Base-by-base conservation (phyloP, 768 basidiomycete species). In the Cytidiella melzeri region DNA sequence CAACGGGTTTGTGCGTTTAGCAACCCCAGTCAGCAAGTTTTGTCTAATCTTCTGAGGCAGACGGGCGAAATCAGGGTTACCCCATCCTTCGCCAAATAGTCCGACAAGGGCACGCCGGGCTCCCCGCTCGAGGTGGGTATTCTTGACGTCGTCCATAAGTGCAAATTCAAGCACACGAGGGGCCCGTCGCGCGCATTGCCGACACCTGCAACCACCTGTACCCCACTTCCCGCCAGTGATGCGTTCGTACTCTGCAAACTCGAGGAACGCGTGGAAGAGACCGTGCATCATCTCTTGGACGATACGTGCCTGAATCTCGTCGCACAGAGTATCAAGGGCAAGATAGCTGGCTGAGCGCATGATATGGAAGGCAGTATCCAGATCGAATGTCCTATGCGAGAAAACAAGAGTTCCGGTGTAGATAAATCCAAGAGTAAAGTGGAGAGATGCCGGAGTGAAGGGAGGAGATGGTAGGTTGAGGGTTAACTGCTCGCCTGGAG, bases 401-500 rank as follows among this genome's bases (percentile, higher is more conserved):
- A 98, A 96, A 24, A 85, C 74, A 40, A 98, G 84, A 3, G 92
- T 95, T 38, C 95, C 96, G 4, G 92, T 90, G 61, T 98, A 98
- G 41, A 98, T 81, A 68, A 87, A 97, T 3, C 92, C 92, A 41
- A 97, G 78, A 34, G 91, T 91, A 64, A 97, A 97, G 63, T 95
- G 91, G 4, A 96, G 74, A 0, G 92, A 89, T 1, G 94, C 87
- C 0, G 94, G 91, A 0, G 95, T 95, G 67, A 98, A 98, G 0
- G 94, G 93, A 0, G 95, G 93, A 0, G 86, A 91, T 1, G 90
- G 91, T 4, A 97, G 77, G 0, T 74, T 80, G 10, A 96, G 67
- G 0, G 77, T 81, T 0, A 80, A 64, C 0, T 77, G 77, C 49
- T 83, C 81, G 52, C 59, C 57, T 43, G 63, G 56, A 51, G 65